These are phyloP conservation scores for Symbiodinium natans DNA, from an alignment of 73 alveolate species.

Conservation along the genomic window DNA sequence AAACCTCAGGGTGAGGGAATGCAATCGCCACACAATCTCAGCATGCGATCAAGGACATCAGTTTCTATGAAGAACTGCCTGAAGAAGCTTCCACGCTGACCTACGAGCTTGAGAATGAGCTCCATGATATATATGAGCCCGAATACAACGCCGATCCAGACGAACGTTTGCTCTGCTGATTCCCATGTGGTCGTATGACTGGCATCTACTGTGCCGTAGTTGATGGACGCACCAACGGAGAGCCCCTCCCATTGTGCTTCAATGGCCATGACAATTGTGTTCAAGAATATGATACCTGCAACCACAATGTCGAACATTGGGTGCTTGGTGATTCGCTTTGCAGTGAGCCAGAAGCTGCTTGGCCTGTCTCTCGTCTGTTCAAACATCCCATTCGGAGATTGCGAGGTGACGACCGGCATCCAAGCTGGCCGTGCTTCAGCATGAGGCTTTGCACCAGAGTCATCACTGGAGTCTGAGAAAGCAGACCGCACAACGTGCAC, in stretches of 20 bases:
- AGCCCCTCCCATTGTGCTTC: slow-evolving; percentile 68
- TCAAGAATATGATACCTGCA: slow-evolving; percentile 3
- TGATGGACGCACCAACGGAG: slow-evolving; percentile 46
- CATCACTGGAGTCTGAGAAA: neutral
- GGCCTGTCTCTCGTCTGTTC: neutral
- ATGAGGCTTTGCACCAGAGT: neutral
- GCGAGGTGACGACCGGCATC: neutral
- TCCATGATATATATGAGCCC: slow-evolving; percentile 33
- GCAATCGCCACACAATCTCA: neutral
- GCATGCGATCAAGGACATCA: neutral
- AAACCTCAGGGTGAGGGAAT: neutral
- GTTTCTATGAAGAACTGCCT: neutral
- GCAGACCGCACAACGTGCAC: neutral
- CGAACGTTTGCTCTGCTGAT: slow-evolving; percentile 28
- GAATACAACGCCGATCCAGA: slow-evolving; percentile 23
- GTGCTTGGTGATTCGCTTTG: slow-evolving; percentile 1
- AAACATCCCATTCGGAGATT: neutral
- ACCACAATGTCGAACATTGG: slow-evolving; percentile 64
- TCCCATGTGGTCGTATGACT: slow-evolving; percentile 25
- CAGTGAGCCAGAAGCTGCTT: neutral
- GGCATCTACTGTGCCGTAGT: neutral
- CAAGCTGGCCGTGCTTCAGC: neutral
- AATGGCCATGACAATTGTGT: slow-evolving; percentile 39
- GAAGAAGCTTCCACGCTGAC: slow-evolving; percentile 34
- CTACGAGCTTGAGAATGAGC: slow-evolving; percentile 35